Evolutionary conservation across 1,284 basidiomycete genomes (phyloP), one percentile per base, ranked within the genome.

Genomic region (Cryptococcus sp.): DNA sequence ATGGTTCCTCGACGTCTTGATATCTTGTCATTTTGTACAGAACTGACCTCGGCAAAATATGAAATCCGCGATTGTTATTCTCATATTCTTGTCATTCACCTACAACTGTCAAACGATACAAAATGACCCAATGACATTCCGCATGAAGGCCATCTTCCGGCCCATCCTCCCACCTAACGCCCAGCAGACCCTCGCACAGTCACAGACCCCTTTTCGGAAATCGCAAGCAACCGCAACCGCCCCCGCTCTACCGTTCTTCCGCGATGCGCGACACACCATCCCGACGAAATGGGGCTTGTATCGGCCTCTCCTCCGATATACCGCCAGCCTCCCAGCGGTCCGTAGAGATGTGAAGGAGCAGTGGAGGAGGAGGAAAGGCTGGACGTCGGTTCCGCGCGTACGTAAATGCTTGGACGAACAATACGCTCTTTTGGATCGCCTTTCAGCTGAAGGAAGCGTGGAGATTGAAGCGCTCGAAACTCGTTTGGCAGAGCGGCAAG

Each of bases 221-320:
- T 5, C 30, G 30, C 8, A 8, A 35, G 30, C 13, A 35, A 25
- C 25, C 25, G 25, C 25, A 25, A 3, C 25, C 25, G 25, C 25
- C 3, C 52, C 41, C 23, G 54, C 39, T 17, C 27, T 84, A 3
- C 85, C 88, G 5, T 91, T 93, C 72, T 91, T 83, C 69, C 73
- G 83, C 50, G 85, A 92, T 43, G 79, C 82, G 0, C 85, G 85
- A 0, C 92, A 94, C 73, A 84, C 86, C 25, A 76, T 86, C 30
- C 90, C 91, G 2, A 91, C 89, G 0, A 74, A 88, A 71, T 86
- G 86, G 85, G 72, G 81, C 0, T 78, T 93, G 10, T 93, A 92
- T 72, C 82, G 90, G 23, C 83, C 85, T 7, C 80, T 93, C 5
- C 71, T 90, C 47, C 80, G 81, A 30, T 72, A 82, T 52, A 82